Conservation (phyloP, 2,329 filamentous ascomycete genomes). For the Ceratocystis colombiana region DNA sequence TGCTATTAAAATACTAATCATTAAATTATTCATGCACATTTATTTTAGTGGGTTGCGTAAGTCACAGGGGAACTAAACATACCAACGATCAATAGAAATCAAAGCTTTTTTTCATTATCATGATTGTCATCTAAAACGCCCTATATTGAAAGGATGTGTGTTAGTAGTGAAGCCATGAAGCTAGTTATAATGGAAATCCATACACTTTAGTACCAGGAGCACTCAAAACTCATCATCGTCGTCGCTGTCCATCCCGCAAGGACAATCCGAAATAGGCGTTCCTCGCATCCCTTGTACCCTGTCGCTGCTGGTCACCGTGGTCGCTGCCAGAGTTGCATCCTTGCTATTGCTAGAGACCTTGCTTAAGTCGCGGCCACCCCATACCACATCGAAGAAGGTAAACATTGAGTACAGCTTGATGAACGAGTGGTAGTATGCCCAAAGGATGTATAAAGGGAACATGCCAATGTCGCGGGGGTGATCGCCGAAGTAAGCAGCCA, state of each 20-base stretch:
- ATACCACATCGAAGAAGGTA: slow-evolving; percentile 41
- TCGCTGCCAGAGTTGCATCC: background rate
- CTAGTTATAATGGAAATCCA: background rate
- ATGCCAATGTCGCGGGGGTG: slow-evolving; percentile 44
- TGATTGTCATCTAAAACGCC: background rate
- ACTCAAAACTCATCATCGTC: background rate
- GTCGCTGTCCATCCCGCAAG: background rate
- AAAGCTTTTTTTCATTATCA: background rate
- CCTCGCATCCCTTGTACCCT: background rate
- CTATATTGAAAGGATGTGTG: background rate
- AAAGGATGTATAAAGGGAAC: slow-evolving; percentile 42
- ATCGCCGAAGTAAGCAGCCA: slow-evolving; percentile 42
- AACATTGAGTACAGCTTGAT: slow-evolving; percentile 48
- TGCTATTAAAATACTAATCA: background rate
- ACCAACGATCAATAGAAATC: background rate
- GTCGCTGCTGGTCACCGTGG: background rate
- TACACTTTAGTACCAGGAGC: background rate
- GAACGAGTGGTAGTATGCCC: slow-evolving; percentile 48
- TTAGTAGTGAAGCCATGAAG: background rate
- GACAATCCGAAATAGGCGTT: background rate
- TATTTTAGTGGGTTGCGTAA: no score
- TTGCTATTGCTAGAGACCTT: slow-evolving; percentile 5
- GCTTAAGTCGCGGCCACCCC: slow-evolving; percentile 30
- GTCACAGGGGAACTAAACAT: background rate
- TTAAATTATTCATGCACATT: background rate